Evolutionary conservation across 1,284 basidiomycete species (phyloP).

Genomic region (Flammula alnicola): DNA sequence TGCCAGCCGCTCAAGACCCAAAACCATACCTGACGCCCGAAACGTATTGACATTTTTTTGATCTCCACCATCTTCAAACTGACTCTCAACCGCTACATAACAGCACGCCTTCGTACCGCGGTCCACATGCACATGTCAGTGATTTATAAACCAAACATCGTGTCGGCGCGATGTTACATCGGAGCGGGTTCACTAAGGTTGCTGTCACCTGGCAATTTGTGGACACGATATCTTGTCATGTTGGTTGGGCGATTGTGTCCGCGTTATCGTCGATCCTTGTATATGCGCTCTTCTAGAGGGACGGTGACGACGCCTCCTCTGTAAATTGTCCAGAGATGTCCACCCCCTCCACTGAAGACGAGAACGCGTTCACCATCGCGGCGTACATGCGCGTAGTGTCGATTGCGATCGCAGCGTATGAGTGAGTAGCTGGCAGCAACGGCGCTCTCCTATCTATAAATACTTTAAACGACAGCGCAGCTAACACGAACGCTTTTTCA

Average conservation of each 20-base stretch:
- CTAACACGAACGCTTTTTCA: neutral
- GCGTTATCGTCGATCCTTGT: slow-evolving; percentile 17
- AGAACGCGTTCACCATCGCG: slow-evolving; percentile 29
- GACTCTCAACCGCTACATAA: slow-evolving; percentile 6
- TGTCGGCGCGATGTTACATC: slow-evolving; percentile 18
- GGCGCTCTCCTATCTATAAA: no score
- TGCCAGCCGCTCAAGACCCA: neutral
- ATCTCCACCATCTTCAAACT: no score
- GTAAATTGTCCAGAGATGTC: slow-evolving; percentile 9
- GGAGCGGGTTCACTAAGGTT: no score
- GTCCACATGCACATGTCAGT: slow-evolving; percentile 27
- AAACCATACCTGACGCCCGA: slow-evolving; percentile 1
- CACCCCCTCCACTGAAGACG: slow-evolving; percentile 26
- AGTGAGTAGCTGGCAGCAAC: slow-evolving; percentile 40
- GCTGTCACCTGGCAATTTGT: no score
- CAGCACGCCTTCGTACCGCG: slow-evolving; percentile 20
- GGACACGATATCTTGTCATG: slow-evolving; percentile 13
- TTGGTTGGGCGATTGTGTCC: slow-evolving; percentile 13
- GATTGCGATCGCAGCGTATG: slow-evolving; percentile 47
- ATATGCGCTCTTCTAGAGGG: slow-evolving; percentile 10
- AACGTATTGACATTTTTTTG: slow-evolving; percentile 3
- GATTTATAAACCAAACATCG: slow-evolving; percentile 18
- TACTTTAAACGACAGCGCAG: no score
- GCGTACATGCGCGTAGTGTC: slow-evolving; percentile 48
- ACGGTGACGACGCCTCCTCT: slow-evolving; percentile 6